Percentiles rank a stretch among this genome's conserved stretches.
These are phyloP conservation scores for Xylaria sp. DNA, from an alignment of 2,329 filamentous ascomycete species.

Conservation along the genomic window DNA sequence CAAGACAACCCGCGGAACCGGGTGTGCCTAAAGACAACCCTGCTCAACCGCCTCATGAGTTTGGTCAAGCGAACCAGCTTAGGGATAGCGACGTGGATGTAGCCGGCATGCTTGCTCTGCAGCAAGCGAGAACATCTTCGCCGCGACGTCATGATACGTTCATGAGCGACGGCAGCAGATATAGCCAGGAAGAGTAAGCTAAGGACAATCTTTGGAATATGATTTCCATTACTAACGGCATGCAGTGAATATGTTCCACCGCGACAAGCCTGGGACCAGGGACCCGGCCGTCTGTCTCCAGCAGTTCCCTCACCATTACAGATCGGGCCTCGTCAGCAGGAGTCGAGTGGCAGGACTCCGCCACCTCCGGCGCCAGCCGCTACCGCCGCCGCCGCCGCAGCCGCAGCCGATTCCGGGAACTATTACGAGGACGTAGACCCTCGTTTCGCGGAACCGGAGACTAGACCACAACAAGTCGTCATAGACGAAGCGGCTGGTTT, in stretches of 20 bases:
- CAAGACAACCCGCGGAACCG: constrained; percentile 79
- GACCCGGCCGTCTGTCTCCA: constrained; percentile 48
- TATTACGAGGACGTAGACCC: constrained; percentile 97
- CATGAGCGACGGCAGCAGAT: constrained; percentile 70
- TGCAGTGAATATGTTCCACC: constrained; percentile 59
- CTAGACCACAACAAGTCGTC: constrained; percentile 27
- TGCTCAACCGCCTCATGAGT: constrained; percentile 44
- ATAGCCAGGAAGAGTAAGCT: constrained; percentile 74
- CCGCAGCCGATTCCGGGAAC: constrained; percentile 37
- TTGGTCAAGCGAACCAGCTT: constrained; percentile 50
- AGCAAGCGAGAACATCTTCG: constrained; percentile 53
- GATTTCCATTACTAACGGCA: constrained; percentile 39
- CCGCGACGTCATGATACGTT: constrained; percentile 51
- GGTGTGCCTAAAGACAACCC: constrained; percentile 66
- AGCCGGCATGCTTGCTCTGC: constrained; percentile 72
- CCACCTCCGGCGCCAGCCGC: constrained; percentile 37
- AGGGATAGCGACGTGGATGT: constrained; percentile 72
- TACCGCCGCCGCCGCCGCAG: constrained; percentile 24
- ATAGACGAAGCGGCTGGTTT: constrained; percentile 49
- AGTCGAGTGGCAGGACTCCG: constrained; percentile 41
- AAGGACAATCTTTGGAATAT: constrained; percentile 15
- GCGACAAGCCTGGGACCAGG: constrained; percentile 58
- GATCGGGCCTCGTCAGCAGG: constrained; percentile 38
- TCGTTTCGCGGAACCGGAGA: constrained; percentile 66
- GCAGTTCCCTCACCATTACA: constrained; percentile 50